These are phyloP conservation scores for Chionographis japonica DNA, from an alignment of 106 monocot genomes.

Conservation along the genomic window DNA sequence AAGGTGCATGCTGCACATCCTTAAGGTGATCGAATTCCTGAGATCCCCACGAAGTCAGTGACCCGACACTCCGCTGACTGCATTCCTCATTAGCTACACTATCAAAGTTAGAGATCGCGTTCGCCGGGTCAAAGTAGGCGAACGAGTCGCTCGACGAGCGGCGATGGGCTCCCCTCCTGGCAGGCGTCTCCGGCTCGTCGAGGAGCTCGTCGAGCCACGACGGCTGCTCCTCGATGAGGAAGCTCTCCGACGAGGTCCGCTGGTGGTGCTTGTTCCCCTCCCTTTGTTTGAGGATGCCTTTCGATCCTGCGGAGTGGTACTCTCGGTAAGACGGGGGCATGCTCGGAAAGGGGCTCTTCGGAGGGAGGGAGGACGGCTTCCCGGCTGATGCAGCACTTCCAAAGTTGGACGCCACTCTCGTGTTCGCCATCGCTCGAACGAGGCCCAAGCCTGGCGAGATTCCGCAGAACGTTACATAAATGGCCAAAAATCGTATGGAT, in stretches of 20 bases:
- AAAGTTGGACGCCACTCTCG: slow-evolving; percentile 23
- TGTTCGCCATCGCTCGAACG: slow-evolving; percentile 33
- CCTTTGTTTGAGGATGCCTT: slow-evolving; percentile 22
- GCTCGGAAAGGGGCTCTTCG: slow-evolving; percentile 28
- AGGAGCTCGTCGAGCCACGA: slow-evolving; percentile 97
- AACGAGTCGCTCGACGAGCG: slow-evolving; percentile 95
- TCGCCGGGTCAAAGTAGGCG: slow-evolving; percentile 52
- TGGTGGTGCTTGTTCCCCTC: slow-evolving; percentile 47
- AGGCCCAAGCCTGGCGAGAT: slow-evolving; percentile 2
- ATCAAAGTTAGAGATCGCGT: slow-evolving; percentile 27
- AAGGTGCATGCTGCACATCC: slow-evolving; percentile 18
- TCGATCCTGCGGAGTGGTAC: slow-evolving; percentile 29
- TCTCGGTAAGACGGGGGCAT: slow-evolving; percentile 35
- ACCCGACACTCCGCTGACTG: slow-evolving; percentile 3
- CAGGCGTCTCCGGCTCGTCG: slow-evolving; percentile 81
- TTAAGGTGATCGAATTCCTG: slow-evolving; percentile 27
- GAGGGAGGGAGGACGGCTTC: slow-evolving; percentile 71
- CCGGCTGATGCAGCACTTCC: slow-evolving; percentile 30
- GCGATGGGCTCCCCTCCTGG: slow-evolving; percentile 61
- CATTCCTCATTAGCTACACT: slow-evolving; percentile 25
- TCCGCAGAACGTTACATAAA: background rate
- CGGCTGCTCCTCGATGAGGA: slow-evolving; percentile 86
- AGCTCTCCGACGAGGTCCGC: slow-evolving; percentile 83
- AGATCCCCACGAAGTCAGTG: slow-evolving; percentile 28
- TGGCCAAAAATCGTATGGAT: too few relatives aligned